Conservation (phyloP, 2,329 filamentous ascomycete genomes). For the Tolypocladium cylindrosporum region DNA sequence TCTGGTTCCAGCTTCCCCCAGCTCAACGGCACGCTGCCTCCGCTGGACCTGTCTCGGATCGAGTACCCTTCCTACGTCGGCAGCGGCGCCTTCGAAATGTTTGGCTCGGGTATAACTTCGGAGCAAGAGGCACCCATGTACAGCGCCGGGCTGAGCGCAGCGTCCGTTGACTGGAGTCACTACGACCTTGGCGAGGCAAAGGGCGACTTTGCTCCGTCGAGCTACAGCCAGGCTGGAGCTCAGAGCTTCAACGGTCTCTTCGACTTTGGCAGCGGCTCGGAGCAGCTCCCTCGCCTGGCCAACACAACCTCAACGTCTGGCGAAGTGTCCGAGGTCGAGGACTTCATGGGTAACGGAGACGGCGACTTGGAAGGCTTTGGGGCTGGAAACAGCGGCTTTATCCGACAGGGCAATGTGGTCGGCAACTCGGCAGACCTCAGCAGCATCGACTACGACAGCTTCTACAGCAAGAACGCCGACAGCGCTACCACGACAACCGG, state of each 20-base stretch:
- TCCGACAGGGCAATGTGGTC: conserved; percentile 36
- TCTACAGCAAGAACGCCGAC: conserved; percentile 37
- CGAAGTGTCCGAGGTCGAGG: conserved; percentile 58
- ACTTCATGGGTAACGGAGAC: conserved; percentile 38
- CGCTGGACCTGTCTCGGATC: conserved; percentile 48
- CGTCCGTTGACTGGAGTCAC: conserved; percentile 35
- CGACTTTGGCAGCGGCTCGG: conserved; percentile 42
- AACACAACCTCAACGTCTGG: conserved; percentile 53
- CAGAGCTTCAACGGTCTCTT: conserved; percentile 41
- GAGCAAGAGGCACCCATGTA: conserved; percentile 49
- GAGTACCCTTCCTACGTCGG: conserved; percentile 39
- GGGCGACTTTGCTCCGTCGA: conserved; percentile 40
- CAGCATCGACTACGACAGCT: conserved; percentile 45
- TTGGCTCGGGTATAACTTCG: conserved; percentile 34
- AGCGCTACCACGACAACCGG: conserved; percentile 26
- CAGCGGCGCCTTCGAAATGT: conserved; percentile 40
- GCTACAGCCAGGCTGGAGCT: conserved; percentile 42
- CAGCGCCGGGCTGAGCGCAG: conserved; percentile 50
- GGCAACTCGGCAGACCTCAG: conserved; percentile 32
- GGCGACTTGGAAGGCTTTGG: conserved; percentile 39
- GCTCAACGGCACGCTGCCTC: conserved; percentile 41
- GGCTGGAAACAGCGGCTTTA: conserved; percentile 30
- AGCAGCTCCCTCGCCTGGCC: conserved; percentile 44
- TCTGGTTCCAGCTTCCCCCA: conserved; percentile 39
- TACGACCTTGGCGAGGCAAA: conserved; percentile 37